Evolutionary conservation across 208 protist species (phyloP).

Genomic region (Leishmania turanica): DNA sequence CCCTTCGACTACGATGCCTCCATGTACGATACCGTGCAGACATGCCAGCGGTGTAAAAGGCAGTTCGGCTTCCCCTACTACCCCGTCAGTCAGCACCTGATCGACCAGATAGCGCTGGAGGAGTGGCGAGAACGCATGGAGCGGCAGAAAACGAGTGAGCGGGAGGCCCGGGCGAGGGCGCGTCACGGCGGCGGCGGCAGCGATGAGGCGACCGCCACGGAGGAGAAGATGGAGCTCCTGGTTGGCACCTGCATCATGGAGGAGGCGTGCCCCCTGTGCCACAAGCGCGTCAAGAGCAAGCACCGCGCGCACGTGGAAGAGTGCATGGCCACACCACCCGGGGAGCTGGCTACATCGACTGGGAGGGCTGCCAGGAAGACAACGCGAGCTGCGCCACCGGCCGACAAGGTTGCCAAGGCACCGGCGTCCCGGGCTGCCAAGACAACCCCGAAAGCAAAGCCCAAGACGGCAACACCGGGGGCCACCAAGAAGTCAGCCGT

Average conservation of each 20-base stretch:
- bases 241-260: slow-evolving; percentile 71
- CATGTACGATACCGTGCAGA: slow-evolving; percentile 69
- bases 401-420: background rate
- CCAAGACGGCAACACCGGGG: background rate
- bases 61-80: slow-evolving; percentile 84
- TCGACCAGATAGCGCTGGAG: slow-evolving; percentile 62
- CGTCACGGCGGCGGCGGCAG: slow-evolving; percentile 18
- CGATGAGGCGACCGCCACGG: slow-evolving; percentile 20
- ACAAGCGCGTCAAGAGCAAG: slow-evolving; percentile 42
- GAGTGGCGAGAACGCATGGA: slow-evolving; percentile 69
- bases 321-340: slow-evolving; percentile 36
- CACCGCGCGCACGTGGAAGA: slow-evolving; percentile 63
- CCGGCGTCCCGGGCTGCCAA: background rate
- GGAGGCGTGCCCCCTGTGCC: slow-evolving; percentile 72
- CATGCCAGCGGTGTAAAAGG: slow-evolving; percentile 60
- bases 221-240: slow-evolving; percentile 45
- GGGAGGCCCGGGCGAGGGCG: slow-evolving; percentile 43
- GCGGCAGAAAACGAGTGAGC: slow-evolving; percentile 34
- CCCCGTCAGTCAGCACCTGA: slow-evolving; percentile 74
- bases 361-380: background rate
- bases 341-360: background rate
- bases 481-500: slow-evolving; percentile 6
- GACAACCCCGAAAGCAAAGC: background rate
- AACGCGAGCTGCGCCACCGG: background rate
- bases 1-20: slow-evolving; percentile 81